Base-by-base conservation (phyloP, 371 early-diverging fungal species). In the Zychaea mexicana region DNA sequence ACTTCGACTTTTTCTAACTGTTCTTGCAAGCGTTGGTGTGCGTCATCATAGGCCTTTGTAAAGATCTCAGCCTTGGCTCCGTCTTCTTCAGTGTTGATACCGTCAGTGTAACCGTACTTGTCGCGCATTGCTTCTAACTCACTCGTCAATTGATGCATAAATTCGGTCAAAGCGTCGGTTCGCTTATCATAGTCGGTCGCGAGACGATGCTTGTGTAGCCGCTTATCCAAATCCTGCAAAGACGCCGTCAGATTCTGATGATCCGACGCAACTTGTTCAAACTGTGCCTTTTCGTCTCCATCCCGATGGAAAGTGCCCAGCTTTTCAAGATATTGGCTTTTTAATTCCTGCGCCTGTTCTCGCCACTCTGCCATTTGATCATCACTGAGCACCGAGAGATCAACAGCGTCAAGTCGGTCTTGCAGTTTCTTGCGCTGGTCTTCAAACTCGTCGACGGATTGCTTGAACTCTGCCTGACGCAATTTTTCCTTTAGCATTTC, bases 351-450 rank as follows among this genome's bases (percentile, higher is more conserved):
- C 7, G 65, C 31, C 1, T 65, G 42, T 13, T 68, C 52, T 33
- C 73, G 73, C 77, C 77, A 76, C 13, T 61, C 57, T 4, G 54
- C 62, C 2, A 66, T 3, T 1, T 64, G 24, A 8, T 60, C 52
- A 13, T 76, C 77, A 0, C 65, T 69, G 1, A 73, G 24, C 0
- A 54, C 27, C 3, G 42, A 52, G 3, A 70, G 28, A 24, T 64
- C 56, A 0, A 49, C 57, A 2, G 30, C 21, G 2, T 9, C 12
- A 2, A 71, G 30, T 4, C 27, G 31, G 0, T 57, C 13, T 33
- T 55, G 32, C 9, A 76, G 42, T 1, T 22, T 19, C 2, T 36
- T 26, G 22, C 55, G 62, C 17, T 53, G 36, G 0, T 32, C 13
- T 1, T 65, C 26, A 36, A 70, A 69, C n/a, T 32, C 33, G 2